Percentiles rank a stretch among this genome's conserved stretches.
Evolutionary conservation across 192 early-diverging fungal genomes (phyloP).

Genomic region (Dimargaris xerosporica): DNA sequence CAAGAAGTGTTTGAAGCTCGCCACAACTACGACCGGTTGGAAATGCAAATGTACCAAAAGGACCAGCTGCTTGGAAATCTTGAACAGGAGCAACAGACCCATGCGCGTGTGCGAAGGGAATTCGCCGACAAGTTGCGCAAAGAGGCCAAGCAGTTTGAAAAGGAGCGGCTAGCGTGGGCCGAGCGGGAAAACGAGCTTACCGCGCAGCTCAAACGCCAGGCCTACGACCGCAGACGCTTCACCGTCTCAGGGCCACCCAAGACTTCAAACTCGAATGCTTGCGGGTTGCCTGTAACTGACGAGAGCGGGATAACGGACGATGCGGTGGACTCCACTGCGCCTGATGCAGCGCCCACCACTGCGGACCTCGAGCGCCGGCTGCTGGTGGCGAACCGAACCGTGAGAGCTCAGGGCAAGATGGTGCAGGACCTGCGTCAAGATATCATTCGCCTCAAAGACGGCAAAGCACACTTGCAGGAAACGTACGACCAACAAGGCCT

Average conservation of each 20-base stretch:
- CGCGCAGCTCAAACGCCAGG: slow-evolving; percentile 20
- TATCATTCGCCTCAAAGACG: slow-evolving; percentile 11
- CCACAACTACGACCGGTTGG: slow-evolving; percentile 23
- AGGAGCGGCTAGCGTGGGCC: slow-evolving; percentile 24
- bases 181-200: slow-evolving; percentile 24
- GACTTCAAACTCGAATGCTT: slow-evolving; percentile 6
- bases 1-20: slow-evolving; percentile 23
- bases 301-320: slow-evolving; percentile 14
- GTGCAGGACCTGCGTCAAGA: neutral
- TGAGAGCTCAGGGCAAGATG: neutral
- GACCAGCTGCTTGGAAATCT: slow-evolving; percentile 19
- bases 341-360: too few relatives aligned
- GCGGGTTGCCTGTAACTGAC: slow-evolving; percentile 13
- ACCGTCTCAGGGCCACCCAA: slow-evolving; percentile 19
- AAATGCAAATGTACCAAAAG: slow-evolving; percentile 21
- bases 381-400: slow-evolving; percentile 12
- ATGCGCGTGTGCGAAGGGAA: slow-evolving; percentile 17
- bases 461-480: slow-evolving; percentile 20
- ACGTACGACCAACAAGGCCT: slow-evolving; percentile 20
- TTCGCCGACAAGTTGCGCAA: slow-evolving; percentile 14
- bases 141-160: slow-evolving; percentile 17
- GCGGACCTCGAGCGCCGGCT: too few relatives aligned
- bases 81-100: slow-evolving; percentile 16
- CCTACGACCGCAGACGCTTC: slow-evolving; percentile 21
- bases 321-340: too few relatives aligned